A percentile compares a stretch with the other conserved stretches of the same genome.
Conservation (phyloP, 2,329 filamentous ascomycete genomes). For the Xylariales sp. region DNA sequence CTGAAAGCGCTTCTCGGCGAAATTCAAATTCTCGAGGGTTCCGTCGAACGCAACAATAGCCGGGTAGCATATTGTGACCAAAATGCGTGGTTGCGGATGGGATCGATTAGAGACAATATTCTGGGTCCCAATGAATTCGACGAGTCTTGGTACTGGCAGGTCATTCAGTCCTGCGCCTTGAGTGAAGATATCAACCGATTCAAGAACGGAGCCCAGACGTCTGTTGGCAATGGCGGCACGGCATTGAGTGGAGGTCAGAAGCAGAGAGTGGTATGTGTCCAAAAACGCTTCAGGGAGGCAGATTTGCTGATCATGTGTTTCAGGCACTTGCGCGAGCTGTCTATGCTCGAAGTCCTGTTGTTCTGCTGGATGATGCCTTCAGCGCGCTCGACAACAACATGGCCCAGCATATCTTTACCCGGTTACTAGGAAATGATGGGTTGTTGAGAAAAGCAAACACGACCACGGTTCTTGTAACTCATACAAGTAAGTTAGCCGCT, state of each 20-base stretch:
- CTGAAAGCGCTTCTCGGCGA: slow-evolving; percentile 14
- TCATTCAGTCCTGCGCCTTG: background rate
- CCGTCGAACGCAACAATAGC: slow-evolving; percentile 5
- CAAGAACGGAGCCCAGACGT: background rate
- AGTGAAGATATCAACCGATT: background rate
- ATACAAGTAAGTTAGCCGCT: slow-evolving; percentile 12
- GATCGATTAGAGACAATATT: slow-evolving; percentile 27
- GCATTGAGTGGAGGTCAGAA: slow-evolving; percentile 26
- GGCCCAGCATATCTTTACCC: slow-evolving; percentile 22
- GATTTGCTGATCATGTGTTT: background rate
- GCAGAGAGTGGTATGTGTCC: slow-evolving; percentile 22
- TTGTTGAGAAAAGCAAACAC: slow-evolving; percentile 20
- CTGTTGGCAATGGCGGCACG: slow-evolving; percentile 16
- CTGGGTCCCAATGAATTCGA: slow-evolving; percentile 14
- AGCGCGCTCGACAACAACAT: slow-evolving; percentile 33
- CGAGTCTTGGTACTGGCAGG: background rate
- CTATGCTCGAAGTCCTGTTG: slow-evolving; percentile 23
- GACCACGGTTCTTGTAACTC: slow-evolving; percentile 29
- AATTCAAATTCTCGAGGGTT: slow-evolving; percentile 10
- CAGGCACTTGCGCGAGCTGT: slow-evolving; percentile 34
- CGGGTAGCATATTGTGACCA: slow-evolving; percentile 37
- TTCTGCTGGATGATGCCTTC: slow-evolving; percentile 32
- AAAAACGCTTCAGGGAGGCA: background rate
- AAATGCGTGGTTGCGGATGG: slow-evolving; percentile 30
- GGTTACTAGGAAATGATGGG: slow-evolving; percentile 26